Evolutionary conservation across 768 basidiomycete genomes (phyloP).

Genomic region (Pisolithus sp.): DNA sequence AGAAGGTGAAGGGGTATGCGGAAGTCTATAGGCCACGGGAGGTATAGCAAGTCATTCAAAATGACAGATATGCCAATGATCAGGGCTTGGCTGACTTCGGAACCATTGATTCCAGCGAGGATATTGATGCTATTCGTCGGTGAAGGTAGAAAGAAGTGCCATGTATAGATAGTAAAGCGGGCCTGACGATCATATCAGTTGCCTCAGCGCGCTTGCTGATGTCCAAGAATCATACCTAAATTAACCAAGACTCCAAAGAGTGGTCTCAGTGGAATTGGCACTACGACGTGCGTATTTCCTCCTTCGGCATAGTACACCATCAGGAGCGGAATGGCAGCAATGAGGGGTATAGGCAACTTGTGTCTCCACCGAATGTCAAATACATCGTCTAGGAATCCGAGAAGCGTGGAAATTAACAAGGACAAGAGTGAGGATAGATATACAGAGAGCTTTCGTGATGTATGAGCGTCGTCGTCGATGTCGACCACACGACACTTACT

Average conservation of each 20-base stretch:
- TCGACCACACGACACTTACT: constrained; percentile 31
- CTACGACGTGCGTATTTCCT: constrained; percentile 89
- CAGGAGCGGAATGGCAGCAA: constrained; percentile 89
- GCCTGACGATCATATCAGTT: constrained; percentile 42
- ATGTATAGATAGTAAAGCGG: constrained; percentile 96
- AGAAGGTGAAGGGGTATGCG: constrained; percentile 65
- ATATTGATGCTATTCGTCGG: constrained; percentile 99
- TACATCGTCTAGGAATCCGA: constrained; percentile 95
- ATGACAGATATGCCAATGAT: constrained; percentile 89
- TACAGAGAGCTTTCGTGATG: constrained; percentile 60
- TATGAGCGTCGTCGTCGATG: not conserved
- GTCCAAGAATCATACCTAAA: constrained; percentile 54
- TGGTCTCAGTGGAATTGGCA: constrained; percentile 74
- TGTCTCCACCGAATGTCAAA: constrained; percentile 99
- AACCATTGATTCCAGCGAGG: constrained; percentile 94
- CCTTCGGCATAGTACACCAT: constrained; percentile 95
- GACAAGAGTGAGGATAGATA: constrained; percentile 93
- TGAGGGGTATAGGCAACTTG: constrained; percentile 94
- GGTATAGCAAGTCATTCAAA: constrained; percentile 86
- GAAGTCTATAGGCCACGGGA: constrained; percentile 82
- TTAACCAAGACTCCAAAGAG: constrained; percentile 78
- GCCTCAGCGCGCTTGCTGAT: not conserved
- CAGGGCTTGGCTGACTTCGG: constrained; percentile 89
- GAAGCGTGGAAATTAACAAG: constrained; percentile 83
- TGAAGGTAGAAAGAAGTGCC: constrained; percentile 91